Conservation (phyloP, 345 rosid species). For the Triadica sebifera region DNA sequence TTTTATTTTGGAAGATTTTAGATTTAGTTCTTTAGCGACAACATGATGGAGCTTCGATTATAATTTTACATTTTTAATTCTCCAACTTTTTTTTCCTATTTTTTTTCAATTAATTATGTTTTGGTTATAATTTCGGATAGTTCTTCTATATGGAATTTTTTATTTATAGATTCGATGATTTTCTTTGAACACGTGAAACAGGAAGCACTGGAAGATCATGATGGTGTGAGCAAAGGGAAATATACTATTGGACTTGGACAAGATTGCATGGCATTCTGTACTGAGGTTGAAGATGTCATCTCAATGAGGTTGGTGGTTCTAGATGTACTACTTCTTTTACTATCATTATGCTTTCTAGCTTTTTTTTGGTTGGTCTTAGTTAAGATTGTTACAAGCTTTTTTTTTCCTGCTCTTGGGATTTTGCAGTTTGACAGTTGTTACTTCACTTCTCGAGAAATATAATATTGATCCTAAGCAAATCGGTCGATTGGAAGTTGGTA, state of each 20-base stretch:
- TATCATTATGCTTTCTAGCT: neutral
- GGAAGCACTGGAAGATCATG: conserved; percentile 94
- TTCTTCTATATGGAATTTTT: no score
- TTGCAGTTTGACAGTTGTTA: conserved; percentile 81
- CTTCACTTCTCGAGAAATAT: conserved; percentile 87
- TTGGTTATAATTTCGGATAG: no score
- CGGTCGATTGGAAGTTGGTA: conserved; percentile 97
- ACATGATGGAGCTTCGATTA: neutral
- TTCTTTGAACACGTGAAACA: conserved; percentile 21
- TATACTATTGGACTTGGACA: conserved; percentile 99
- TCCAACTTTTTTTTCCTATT: neutral
- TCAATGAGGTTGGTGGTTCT: conserved; percentile 72
- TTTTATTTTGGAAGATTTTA: neutral
- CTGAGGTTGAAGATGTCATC: conserved; percentile 98
- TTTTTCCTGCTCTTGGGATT: neutral
- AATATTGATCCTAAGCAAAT: conserved; percentile 86
- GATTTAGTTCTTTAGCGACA: neutral
- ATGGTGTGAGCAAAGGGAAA: conserved; percentile 96
- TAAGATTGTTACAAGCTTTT: conserved; percentile 8
- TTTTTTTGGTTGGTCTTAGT: neutral
- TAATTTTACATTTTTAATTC: neutral
- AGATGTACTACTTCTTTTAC: no score
- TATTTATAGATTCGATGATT: conserved; percentile 7
- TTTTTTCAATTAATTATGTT: neutral
- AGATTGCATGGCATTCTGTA: conserved; percentile 93